Conservation (phyloP, 2,329 filamentous ascomycete species). For the Pseudogymnoascus sp. region DNA sequence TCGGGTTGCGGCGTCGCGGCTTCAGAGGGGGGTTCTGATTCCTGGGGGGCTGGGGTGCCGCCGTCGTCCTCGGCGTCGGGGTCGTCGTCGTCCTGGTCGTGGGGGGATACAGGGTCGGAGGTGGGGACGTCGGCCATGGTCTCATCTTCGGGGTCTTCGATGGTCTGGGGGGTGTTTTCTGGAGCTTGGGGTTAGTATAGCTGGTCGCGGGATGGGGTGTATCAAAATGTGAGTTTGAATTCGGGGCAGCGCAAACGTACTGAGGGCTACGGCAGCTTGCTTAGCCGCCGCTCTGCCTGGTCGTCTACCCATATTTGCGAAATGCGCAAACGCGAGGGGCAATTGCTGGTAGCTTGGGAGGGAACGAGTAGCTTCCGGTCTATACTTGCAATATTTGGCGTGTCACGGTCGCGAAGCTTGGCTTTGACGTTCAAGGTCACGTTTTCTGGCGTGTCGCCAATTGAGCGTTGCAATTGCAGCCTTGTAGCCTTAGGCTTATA, state of each 20-base stretch:
- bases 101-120: slow-evolving; percentile 23
- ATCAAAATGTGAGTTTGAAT: slow-evolving; percentile 4
- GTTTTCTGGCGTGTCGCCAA: slow-evolving; percentile 6
- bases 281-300: slow-evolving; percentile 47
- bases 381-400: slow-evolving; percentile 5
- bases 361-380: slow-evolving; percentile 12
- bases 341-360: not conserved
- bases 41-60: slow-evolving; percentile 32
- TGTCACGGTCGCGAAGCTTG: slow-evolving; percentile 6
- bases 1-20: slow-evolving; percentile 26
- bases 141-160: slow-evolving; percentile 39
- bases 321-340: not conserved
- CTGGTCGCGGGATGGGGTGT: slow-evolving; percentile 7
- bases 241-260: slow-evolving; percentile 30
- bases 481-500: not conserved
- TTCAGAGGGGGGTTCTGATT: slow-evolving; percentile 40
- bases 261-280: slow-evolving; percentile 44
- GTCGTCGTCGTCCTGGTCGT: slow-evolving; percentile 35
- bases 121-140: slow-evolving; percentile 33
- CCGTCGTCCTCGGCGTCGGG: slow-evolving; percentile 38
- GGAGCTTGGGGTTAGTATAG: slow-evolving; percentile 10
- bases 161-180: slow-evolving; percentile 42
- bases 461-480: not conserved
- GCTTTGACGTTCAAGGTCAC: slow-evolving; percentile 5
- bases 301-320: slow-evolving; percentile 34